Percentiles rank a stretch among this genome's conserved stretches.
Evolutionary conservation across 176 grass and related monocot genomes (phyloP).

Genomic region (Puya raimondii): DNA sequence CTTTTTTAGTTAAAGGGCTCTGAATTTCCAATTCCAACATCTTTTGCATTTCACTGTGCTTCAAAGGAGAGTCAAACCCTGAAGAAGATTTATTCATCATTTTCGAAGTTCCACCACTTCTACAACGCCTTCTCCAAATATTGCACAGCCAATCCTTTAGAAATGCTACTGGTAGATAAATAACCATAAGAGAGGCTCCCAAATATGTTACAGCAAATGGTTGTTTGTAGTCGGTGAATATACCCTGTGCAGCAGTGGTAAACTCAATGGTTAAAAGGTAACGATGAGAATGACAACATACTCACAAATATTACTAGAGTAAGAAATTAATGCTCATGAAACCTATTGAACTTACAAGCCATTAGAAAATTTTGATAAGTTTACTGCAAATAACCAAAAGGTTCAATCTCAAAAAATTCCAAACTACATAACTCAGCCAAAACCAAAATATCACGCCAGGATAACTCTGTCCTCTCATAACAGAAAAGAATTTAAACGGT

Average conservation of each 20-base stretch:
- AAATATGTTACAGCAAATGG: conserved; percentile 90
- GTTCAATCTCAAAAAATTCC: not conserved
- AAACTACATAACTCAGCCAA: not conserved
- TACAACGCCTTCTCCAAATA: conserved; percentile 36
- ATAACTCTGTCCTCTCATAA: not conserved
- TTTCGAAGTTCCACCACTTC: conserved; percentile 35
- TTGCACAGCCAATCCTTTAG: conserved; percentile 68
- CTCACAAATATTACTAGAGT: too few relatives aligned
- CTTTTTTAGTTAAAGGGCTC: conserved; percentile 40
- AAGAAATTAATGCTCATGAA: not conserved
- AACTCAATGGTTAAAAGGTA: not conserved
- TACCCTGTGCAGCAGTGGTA: conserved; percentile 43
- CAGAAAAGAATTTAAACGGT: too few relatives aligned
- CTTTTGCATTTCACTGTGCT: conserved; percentile 47
- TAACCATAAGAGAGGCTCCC: conserved; percentile 85
- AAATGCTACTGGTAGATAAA: conserved; percentile 81
- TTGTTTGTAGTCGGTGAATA: conserved; percentile 90
- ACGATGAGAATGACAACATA: not conserved
- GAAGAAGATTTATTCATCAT: conserved; percentile 48
- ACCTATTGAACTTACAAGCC: not conserved
- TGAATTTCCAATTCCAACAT: conserved; percentile 82
- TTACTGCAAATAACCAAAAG: not conserved
- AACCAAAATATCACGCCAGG: not conserved
- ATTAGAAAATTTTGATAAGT: not conserved
- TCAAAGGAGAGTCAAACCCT: conserved; percentile 40